phyloP scores from a whole-genome alignment of 2,329 filamentous ascomycete genomes.

The Biscogniauxia sp. region DNA sequence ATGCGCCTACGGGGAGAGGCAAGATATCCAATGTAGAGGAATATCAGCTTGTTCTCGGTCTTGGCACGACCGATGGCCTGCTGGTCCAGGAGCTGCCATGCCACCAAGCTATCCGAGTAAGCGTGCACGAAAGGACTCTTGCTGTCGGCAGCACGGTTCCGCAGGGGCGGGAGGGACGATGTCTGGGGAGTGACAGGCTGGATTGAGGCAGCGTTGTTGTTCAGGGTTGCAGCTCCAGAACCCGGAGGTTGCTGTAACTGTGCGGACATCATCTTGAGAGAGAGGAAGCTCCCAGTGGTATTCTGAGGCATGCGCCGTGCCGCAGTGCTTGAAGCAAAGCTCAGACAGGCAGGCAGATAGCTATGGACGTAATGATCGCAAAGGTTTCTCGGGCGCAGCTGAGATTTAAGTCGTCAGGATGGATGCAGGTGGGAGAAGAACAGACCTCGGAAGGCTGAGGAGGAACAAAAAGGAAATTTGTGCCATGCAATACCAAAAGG shows the following conservation, averaged over 20 bases:
- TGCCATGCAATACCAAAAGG: too few relatives aligned
- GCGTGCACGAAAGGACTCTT: constrained; percentile 61
- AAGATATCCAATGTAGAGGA: constrained; percentile 91
- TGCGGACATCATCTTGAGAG: constrained; percentile 32
- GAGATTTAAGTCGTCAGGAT: too few relatives aligned
- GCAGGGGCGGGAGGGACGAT: constrained; percentile 25
- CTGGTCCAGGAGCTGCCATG: constrained; percentile 86
- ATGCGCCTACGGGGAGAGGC: constrained; percentile 81
- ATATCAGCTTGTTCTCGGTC: constrained; percentile 82
- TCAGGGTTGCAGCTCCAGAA: constrained; percentile 4
- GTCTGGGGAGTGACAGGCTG: constrained; percentile 9
- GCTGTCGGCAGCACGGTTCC: constrained; percentile 39
- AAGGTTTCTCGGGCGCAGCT: too few relatives aligned
- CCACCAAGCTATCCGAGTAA: constrained; percentile 78
- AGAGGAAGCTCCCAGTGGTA: neutral
- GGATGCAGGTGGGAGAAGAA: too few relatives aligned
- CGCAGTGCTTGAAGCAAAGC: neutral
- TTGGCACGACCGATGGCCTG: constrained; percentile 75
- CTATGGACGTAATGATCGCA: too few relatives aligned
- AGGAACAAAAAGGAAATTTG: too few relatives aligned
- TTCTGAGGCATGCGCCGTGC: too few relatives aligned
- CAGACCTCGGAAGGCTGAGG: too few relatives aligned
- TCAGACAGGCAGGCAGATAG: neutral
- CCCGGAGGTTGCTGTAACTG: constrained; percentile 29
- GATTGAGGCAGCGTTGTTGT: neutral